These are phyloP conservation scores for Hyaloperonospora arabidopsidis DNA, from an alignment of 352 stramenopile species.

Conservation along the genomic window DNA sequence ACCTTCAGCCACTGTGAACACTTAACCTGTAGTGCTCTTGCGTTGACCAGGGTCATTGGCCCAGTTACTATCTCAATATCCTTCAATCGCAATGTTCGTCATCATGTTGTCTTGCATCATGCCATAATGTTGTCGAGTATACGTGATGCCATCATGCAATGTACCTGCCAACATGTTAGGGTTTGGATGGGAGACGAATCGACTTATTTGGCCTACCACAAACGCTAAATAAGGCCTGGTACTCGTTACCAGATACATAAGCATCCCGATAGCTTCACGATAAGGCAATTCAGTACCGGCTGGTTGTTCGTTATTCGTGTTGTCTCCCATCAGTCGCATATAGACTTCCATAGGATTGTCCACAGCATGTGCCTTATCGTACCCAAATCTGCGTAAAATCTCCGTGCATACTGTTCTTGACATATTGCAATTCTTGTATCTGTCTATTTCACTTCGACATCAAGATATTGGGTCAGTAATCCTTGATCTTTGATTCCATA, in stretches of 20 bases:
- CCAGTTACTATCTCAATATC: not conserved
- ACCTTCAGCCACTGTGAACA: not conserved
- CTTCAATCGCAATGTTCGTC: not conserved
- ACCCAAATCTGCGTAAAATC: not conserved
- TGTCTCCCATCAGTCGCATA: constrained; percentile 5
- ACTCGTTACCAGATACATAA: not conserved
- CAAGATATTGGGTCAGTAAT: not conserved
- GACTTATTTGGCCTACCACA: not conserved
- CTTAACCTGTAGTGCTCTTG: not conserved
- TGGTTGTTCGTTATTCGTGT: not conserved
- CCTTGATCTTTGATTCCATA: not conserved
- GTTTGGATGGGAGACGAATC: not conserved
- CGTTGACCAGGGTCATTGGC: no score
- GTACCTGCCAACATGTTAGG: not conserved
- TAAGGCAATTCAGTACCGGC: constrained; percentile 7
- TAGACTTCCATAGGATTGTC: constrained; percentile 10
- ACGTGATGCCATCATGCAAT: not conserved
- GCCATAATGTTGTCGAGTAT: not conserved
- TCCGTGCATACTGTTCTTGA: not conserved
- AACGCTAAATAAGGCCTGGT: not conserved
- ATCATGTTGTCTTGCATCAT: no score
- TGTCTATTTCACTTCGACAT: not conserved
- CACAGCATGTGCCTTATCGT: constrained; percentile 3
- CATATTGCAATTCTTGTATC: not conserved
- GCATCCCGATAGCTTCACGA: constrained; percentile 8